Percentiles rank a stretch among this genome's conserved stretches.
Evolutionary conservation across 192 early-diverging fungal genomes (phyloP).

Genomic region (Podila epigama): DNA sequence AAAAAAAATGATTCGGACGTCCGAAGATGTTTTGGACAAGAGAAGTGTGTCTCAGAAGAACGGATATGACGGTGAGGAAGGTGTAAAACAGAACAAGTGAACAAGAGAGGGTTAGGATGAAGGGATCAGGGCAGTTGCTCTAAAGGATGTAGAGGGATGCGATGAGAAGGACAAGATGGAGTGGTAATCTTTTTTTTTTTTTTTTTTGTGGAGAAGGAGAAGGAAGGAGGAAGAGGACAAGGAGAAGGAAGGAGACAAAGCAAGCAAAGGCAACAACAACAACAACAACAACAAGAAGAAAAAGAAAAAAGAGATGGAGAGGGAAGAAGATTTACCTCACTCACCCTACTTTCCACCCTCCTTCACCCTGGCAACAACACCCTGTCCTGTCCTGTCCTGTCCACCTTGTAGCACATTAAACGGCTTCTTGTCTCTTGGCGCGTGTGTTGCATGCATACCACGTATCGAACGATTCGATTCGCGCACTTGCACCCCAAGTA

Average conservation of each 20-base stretch:
- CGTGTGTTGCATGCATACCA: too few species aligned
- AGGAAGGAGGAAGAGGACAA: background rate
- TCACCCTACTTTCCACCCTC: too few species aligned
- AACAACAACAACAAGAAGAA: background rate
- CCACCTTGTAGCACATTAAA: too few species aligned
- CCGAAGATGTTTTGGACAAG: too few species aligned
- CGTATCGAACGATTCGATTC: too few species aligned
- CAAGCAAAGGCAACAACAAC: background rate
- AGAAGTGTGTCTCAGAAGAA: background rate
- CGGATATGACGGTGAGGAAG: background rate
- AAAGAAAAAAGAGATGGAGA: background rate
- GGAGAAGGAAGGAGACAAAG: background rate
- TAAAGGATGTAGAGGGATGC: constrained; percentile 5
- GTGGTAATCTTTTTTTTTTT: background rate
- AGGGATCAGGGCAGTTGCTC: background rate
- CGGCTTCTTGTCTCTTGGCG: background rate
- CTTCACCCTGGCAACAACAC: too few species aligned
- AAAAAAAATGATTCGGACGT: too few species aligned
- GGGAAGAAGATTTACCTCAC: background rate
- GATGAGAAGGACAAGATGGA: background rate
- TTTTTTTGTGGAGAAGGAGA: constrained; percentile 3
- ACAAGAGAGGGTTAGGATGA: background rate
- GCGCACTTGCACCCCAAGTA: too few species aligned
- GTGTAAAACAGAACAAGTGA: background rate
- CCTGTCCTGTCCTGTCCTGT: too few species aligned